Conservation (phyloP, 225 moss, liverwort and hornwort species). For the Climacium dendroides region DNA sequence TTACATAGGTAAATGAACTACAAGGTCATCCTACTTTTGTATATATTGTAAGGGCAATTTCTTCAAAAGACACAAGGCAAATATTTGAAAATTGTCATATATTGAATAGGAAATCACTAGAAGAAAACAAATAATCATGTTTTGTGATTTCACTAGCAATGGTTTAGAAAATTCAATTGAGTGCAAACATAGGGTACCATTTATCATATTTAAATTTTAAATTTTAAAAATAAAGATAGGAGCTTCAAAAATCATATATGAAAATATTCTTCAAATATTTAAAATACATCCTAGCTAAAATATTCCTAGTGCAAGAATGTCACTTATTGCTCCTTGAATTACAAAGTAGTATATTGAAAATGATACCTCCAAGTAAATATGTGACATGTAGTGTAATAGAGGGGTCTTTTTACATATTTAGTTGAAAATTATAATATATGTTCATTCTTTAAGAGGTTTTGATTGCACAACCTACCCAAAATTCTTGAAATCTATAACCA, state of each 20-base stretch:
- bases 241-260: neutral
- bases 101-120: too few species aligned
- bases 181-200: neutral
- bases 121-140: neutral
- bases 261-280: neutral
- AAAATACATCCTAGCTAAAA: neutral
- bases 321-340: neutral
- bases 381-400: neutral
- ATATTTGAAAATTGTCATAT: neutral
- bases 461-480: fast-evolving
- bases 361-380: neutral
- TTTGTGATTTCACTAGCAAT: neutral
- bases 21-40: neutral
- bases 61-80: neutral
- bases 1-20: neutral
- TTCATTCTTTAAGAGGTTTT: neutral
- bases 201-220: neutral
- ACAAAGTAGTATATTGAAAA: fast-evolving
- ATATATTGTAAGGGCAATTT: neutral
- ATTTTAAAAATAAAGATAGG: fast-evolving
- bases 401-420: too few species aligned
- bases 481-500: neutral
- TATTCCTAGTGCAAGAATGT: neutral
- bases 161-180: neutral
- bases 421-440: neutral